A percentile compares a stretch with the other conserved stretches of the same genome.
phyloP scores from a whole-genome alignment of 192 early-diverging fungal species.

The Mortierella antarctica region DNA sequence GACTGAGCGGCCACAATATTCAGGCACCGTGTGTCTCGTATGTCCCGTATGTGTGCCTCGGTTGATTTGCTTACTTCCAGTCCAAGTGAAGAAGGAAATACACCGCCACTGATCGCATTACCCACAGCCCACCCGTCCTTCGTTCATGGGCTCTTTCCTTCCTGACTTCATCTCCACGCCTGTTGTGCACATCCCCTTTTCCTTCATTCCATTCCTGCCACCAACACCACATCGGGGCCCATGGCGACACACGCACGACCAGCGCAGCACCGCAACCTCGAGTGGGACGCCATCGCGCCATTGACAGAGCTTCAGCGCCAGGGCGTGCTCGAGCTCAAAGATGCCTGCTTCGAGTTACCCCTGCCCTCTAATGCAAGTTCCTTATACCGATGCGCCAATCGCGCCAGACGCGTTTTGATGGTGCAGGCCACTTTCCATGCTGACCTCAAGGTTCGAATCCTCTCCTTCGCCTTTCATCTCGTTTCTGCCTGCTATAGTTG shows the following conservation, averaged over 20 bases:
- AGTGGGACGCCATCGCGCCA: constrained; percentile 68
- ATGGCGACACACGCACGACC: constrained; percentile 27
- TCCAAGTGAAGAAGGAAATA: background rate
- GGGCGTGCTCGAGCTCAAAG: constrained; percentile 66
- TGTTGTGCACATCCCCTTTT: background rate
- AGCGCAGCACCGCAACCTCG: constrained; percentile 48
- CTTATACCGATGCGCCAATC: background rate
- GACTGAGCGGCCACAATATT: background rate
- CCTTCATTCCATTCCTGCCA: background rate
- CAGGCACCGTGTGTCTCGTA: background rate
- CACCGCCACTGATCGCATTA: background rate
- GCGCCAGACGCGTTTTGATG: background rate
- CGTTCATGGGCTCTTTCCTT: background rate
- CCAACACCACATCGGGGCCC: constrained; percentile 1
- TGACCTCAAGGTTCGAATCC: too few species aligned
- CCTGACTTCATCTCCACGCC: background rate
- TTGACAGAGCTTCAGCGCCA: constrained; percentile 62
- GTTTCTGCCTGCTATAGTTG: constrained; percentile 16
- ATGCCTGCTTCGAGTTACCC: constrained; percentile 68
- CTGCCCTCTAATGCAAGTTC: constrained; percentile 61
- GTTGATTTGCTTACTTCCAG: background rate
- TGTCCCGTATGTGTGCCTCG: too few species aligned
- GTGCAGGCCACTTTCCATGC: constrained; percentile 1
- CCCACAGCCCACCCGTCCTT: too few species aligned
- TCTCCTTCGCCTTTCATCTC: too few species aligned